Percentiles rank a stretch among this genome's conserved stretches.
Conservation (phyloP, 257 asterid genomes). For the Phtheirospermum japonicum region DNA sequence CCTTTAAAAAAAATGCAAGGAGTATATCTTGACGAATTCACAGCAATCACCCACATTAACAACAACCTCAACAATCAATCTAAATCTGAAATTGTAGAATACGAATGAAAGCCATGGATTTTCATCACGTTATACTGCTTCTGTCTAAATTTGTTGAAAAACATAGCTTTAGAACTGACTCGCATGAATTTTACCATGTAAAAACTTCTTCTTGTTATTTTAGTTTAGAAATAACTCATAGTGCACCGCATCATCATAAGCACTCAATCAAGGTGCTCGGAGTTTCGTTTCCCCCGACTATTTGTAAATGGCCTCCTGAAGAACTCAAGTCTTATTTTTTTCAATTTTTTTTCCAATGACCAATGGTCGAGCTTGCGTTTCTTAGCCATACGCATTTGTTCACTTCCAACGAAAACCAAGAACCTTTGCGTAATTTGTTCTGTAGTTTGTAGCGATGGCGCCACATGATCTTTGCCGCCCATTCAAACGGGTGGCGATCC, state of each 20-base stretch:
- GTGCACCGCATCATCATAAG: too few relatives aligned
- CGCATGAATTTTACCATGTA: neutral
- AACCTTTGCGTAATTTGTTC: neutral
- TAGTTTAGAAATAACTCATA: neutral
- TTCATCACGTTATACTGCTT: neutral
- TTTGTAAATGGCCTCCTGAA: neutral
- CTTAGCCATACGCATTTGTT: slow-evolving; percentile 53
- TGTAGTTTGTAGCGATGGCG: slow-evolving; percentile 42
- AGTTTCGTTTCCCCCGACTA: neutral
- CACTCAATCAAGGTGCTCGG: neutral
- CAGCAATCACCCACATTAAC: neutral
- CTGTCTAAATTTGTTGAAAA: neutral
- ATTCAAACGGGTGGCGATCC: slow-evolving; percentile 72
- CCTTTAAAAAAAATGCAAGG: neutral
- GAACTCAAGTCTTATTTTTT: too few relatives aligned
- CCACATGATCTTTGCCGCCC: slow-evolving; percentile 83
- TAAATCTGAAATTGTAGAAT: neutral
- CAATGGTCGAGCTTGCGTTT: slow-evolving; percentile 48
- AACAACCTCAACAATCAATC: neutral
- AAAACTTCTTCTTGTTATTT: slow-evolving; percentile 18
- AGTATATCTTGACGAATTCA: neutral
- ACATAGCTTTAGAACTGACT: neutral
- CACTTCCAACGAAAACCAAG: slow-evolving; percentile 3
- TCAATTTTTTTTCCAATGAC: neutral
- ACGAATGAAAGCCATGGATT: neutral